A percentile compares a stretch with the other conserved stretches of the same genome.
Conservation (phyloP, 2,329 filamentous ascomycete genomes). For the Pestalotiopsis sp. region DNA sequence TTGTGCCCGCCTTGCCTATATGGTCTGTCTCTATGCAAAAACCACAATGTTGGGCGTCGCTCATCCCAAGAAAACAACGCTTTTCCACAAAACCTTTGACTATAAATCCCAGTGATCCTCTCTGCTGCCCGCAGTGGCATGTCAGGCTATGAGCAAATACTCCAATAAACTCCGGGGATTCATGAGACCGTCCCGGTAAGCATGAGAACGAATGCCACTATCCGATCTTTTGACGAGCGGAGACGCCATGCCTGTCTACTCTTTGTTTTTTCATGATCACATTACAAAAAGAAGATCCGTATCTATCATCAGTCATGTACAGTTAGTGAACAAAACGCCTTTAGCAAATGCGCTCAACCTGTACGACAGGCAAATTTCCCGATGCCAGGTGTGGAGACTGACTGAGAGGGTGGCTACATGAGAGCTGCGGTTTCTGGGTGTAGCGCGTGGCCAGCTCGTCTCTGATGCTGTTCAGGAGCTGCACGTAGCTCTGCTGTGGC, state of each 20-base stretch:
- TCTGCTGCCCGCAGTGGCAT: background rate
- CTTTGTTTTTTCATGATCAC: background rate
- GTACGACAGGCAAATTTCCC: constrained; percentile 18
- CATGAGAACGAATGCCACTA: background rate
- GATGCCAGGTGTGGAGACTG: constrained; percentile 40
- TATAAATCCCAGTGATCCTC: background rate
- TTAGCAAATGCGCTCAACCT: constrained; percentile 15
- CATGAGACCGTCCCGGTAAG: background rate
- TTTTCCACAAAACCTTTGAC: background rate
- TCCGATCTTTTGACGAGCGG: background rate
- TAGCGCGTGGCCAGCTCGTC: constrained; percentile 88
- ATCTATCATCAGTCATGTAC: constrained; percentile 16
- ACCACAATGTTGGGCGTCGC: background rate
- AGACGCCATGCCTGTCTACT: background rate
- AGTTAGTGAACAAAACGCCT: constrained; percentile 13
- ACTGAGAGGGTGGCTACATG: constrained; percentile 95
- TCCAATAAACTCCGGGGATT: background rate
- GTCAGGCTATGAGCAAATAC: background rate
- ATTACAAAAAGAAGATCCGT: constrained; percentile 16
- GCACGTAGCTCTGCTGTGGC: constrained; percentile 92
- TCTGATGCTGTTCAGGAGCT: constrained; percentile 92
- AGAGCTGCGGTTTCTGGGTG: constrained; percentile 92
- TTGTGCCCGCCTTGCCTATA: background rate
- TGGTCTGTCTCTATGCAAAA: background rate
- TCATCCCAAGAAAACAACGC: background rate